Conservation (phyloP, 148 eudicot genomes). For the Rhododendron vialii region DNA sequence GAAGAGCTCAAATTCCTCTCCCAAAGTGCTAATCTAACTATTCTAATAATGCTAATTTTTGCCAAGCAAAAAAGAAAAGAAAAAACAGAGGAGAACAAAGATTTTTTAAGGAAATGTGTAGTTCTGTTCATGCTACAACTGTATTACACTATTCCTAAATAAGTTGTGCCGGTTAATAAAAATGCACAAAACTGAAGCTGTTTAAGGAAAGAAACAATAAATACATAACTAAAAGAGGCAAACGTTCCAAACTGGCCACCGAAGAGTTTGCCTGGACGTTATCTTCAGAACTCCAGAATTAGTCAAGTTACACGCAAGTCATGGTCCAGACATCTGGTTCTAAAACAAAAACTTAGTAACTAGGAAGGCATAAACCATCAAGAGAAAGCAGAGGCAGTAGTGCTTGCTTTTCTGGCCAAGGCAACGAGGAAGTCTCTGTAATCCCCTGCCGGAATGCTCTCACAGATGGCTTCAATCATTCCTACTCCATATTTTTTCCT, state of each 20-base stretch:
- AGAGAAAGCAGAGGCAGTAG: neutral
- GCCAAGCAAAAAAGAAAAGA: no score
- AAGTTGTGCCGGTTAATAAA: neutral
- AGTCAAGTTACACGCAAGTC: neutral
- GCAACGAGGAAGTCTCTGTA: slow-evolving; percentile 35
- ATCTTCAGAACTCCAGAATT: no score
- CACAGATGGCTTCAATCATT: slow-evolving; percentile 34
- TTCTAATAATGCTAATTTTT: no score
- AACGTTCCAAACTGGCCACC: no score
- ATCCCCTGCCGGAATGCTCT: slow-evolving; percentile 31
- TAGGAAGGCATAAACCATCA: neutral
- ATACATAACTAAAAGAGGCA: neutral
- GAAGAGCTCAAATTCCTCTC: no score
- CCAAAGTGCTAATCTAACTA: no score
- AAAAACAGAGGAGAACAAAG: neutral
- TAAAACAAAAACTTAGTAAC: neutral
- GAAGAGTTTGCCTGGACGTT: neutral
- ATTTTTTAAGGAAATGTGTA: neutral
- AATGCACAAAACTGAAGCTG: neutral
- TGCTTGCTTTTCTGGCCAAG: slow-evolving; percentile 15
- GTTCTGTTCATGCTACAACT: no score
- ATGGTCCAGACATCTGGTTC: neutral
- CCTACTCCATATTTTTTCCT: slow-evolving; percentile 29
- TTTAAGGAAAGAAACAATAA: neutral
- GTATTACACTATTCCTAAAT: neutral